A percentile compares a stretch with the other conserved stretches of the same genome.
Evolutionary conservation across 192 early-diverging fungal species (phyloP).

Genomic region (Nowakowskiella sp.): DNA sequence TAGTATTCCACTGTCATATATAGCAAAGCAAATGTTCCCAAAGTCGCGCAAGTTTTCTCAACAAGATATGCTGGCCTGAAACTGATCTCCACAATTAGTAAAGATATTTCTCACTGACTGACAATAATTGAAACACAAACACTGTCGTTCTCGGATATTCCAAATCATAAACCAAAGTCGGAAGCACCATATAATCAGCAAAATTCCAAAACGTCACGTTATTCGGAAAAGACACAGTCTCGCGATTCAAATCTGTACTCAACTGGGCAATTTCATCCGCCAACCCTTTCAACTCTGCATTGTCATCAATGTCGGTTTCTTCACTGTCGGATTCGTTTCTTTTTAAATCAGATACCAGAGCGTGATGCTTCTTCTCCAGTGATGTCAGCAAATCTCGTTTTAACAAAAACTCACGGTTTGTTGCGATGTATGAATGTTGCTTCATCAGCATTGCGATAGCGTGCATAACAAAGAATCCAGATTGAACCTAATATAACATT

Average conservation of each 20-base stretch:
- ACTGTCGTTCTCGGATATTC: conserved; percentile 79
- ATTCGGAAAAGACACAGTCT: conserved; percentile 54
- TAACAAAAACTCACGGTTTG: conserved; percentile 59
- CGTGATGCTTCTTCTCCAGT: background rate
- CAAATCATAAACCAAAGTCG: conserved; percentile 87
- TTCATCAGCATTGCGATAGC: conserved; percentile 93
- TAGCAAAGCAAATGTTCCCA: conserved; percentile 72
- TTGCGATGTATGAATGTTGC: conserved; percentile 83
- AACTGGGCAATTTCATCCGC: conserved; percentile 25
- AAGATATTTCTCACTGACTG: background rate
- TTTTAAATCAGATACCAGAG: conserved; percentile 1
- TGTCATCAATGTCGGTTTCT: background rate
- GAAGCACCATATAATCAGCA: conserved; percentile 77
- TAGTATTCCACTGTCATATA: conserved; percentile 82
- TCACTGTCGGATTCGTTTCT: conserved; percentile 4
- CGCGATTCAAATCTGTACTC: conserved; percentile 20
- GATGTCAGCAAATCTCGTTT: conserved; percentile 6
- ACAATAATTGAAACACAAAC: conserved; percentile 27
- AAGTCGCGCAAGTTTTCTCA: conserved; percentile 69
- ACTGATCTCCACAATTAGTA: conserved; percentile 22
- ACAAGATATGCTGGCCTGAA: conserved; percentile 84
- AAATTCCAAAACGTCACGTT: conserved; percentile 80
- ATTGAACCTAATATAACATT: conserved; percentile 77
- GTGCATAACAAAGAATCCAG: conserved; percentile 79
- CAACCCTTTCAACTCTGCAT: conserved; percentile 36